Evolutionary conservation across 139 green algal genomes (phyloP).

Genomic region (Chlamydomonas asymmetrica): DNA sequence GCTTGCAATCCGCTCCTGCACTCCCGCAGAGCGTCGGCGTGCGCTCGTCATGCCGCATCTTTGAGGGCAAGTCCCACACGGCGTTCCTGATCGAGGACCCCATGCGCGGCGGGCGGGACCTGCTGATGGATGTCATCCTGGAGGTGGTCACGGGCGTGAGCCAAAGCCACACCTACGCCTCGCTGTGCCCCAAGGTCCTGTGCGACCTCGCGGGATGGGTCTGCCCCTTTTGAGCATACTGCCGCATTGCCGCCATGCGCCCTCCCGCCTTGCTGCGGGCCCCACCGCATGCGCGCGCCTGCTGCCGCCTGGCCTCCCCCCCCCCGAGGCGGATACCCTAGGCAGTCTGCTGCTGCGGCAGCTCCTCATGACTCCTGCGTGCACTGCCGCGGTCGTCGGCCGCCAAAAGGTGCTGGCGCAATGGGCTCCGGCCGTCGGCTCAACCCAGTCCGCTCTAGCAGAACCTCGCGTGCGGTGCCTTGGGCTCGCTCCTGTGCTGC

Average conservation of each 20-base stretch:
- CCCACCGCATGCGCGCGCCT: background rate
- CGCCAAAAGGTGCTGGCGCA: no score
- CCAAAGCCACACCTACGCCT: constrained; percentile 11
- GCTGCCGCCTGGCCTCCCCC: background rate
- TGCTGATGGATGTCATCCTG: constrained; percentile 55
- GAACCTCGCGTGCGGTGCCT: no score
- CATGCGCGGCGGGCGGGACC: constrained; percentile 56
- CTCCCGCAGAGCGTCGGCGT: no score
- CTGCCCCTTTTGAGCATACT: constrained; percentile 49
- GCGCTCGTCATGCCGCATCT: constrained; percentile 20
- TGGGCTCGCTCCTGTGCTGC: no score
- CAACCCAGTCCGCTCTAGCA: no score
- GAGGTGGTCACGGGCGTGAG: constrained; percentile 32
- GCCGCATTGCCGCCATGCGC: background rate
- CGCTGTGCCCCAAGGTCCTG: constrained; percentile 45
- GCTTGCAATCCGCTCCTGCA: no score
- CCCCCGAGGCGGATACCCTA: background rate
- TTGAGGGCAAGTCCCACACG: constrained; percentile 64
- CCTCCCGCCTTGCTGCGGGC: background rate
- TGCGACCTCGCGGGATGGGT: constrained; percentile 44
- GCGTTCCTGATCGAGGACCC: constrained; percentile 59
- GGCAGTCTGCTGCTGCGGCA: background rate
- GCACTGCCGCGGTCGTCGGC: no score
- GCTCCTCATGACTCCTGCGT: no score
- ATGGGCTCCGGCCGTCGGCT: no score